These are phyloP conservation scores for Boechera stricta DNA, from an alignment of 345 rosid species.

Conservation along the genomic window DNA sequence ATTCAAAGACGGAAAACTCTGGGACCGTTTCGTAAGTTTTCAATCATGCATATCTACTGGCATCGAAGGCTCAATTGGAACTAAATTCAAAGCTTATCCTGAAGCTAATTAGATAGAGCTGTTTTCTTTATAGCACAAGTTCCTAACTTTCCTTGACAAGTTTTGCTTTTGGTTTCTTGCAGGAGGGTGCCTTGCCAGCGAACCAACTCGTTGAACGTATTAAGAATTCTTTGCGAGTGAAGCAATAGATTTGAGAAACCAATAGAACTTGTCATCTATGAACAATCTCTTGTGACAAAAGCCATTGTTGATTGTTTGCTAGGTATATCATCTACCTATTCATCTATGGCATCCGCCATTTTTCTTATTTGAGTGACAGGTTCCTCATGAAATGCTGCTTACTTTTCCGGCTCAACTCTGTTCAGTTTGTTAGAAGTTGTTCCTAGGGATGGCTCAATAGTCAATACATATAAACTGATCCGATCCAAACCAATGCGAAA, in stretches of 20 bases:
- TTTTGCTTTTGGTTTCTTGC: constrained; percentile 19
- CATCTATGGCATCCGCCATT: neutral
- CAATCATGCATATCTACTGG: neutral
- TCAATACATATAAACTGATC: no score
- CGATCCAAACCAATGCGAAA: no score
- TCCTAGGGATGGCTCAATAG: no score
- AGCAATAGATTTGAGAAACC: constrained; percentile 57
- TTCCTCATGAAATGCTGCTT: neutral
- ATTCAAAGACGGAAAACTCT: constrained; percentile 81
- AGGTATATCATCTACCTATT: neutral
- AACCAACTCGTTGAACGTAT: constrained; percentile 69
- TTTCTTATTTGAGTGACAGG: neutral
- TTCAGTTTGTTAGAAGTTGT: neutral
- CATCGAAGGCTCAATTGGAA: no score
- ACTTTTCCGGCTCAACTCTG: neutral
- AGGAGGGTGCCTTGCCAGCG: constrained; percentile 87
- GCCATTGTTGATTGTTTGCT: constrained; percentile 3
- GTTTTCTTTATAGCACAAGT: neutral
- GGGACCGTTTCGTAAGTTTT: constrained; percentile 84
- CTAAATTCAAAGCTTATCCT: no score
- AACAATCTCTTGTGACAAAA: neutral
- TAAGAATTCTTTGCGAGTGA: constrained; percentile 66
- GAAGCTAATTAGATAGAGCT: neutral
- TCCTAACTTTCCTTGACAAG: neutral
- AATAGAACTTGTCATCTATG: neutral